These are phyloP conservation scores for Beauveria asiatica DNA, from an alignment of 2,329 filamentous ascomycete genomes.

Conservation along the genomic window DNA sequence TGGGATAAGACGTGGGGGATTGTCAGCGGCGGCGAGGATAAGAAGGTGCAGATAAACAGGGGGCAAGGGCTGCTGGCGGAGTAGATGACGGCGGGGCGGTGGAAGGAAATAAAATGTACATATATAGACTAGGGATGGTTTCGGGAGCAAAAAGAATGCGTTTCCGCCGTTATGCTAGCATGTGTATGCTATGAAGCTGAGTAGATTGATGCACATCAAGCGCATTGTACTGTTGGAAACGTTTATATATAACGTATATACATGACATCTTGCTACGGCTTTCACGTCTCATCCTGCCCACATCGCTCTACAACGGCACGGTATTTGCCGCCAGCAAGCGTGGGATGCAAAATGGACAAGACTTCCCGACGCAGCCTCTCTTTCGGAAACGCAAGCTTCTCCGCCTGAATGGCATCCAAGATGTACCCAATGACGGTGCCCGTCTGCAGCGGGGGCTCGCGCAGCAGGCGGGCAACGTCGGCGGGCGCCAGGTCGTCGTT, in stretches of 20 bases:
- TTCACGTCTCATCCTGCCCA: background rate
- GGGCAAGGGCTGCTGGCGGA: slow-evolving; percentile 43
- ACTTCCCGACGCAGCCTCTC: slow-evolving; percentile 37
- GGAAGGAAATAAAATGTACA: background rate
- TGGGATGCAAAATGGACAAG: slow-evolving; percentile 25
- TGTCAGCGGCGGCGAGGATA: slow-evolving; percentile 87
- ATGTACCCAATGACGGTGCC: slow-evolving; percentile 53
- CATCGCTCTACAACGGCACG: slow-evolving; percentile 19
- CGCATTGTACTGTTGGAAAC: background rate
- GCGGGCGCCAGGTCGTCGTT: slow-evolving; percentile 39
- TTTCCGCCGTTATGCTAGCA: background rate
- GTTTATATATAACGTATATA: background rate
- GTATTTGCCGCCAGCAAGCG: slow-evolving; percentile 17
- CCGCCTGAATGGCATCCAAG: slow-evolving; percentile 42
- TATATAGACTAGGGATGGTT: slow-evolving; percentile 4
- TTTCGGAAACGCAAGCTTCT: slow-evolving; percentile 41
- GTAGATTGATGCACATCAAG: too few species aligned
- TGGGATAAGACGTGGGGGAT: slow-evolving; percentile 87
- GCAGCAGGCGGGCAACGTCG: slow-evolving; percentile 45
- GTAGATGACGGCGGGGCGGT: slow-evolving; percentile 15
- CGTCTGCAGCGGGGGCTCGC: slow-evolving; percentile 49
- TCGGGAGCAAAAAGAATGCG: background rate
- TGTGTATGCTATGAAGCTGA: background rate
- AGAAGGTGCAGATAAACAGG: slow-evolving; percentile 84
- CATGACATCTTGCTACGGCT: background rate